These are phyloP conservation scores for Taphrina wiesneri DNA, from an alignment of 1,139 yeast species.

Conservation along the genomic window DNA sequence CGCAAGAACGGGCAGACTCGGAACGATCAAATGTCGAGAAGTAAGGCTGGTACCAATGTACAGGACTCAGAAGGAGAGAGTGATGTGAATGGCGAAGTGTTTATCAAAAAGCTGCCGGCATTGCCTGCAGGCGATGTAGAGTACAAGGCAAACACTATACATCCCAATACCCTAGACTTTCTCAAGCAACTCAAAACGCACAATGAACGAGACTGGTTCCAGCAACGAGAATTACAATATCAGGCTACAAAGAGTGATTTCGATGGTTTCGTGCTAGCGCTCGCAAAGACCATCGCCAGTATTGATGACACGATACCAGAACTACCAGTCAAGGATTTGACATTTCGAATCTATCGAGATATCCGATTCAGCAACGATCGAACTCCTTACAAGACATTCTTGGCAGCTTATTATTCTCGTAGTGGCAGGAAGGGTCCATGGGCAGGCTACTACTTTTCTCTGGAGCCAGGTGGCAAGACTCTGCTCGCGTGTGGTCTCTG, in stretches of 20 bases:
- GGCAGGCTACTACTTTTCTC: slow-evolving; percentile 41
- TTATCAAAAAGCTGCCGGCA: slow-evolving; percentile 34
- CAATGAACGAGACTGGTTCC: slow-evolving; percentile 42
- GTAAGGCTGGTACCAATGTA: background rate
- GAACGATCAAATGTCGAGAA: background rate
- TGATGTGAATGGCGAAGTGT: slow-evolving; percentile 16
- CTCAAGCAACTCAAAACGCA: slow-evolving; percentile 37
- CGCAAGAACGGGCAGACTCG: background rate
- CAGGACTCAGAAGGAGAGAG: background rate
- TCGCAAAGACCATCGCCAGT: slow-evolving; percentile 33
- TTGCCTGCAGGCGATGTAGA: slow-evolving; percentile 35
- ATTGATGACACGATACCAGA: slow-evolving; percentile 40
- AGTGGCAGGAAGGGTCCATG: slow-evolving; percentile 41
- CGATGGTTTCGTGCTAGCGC: slow-evolving; percentile 39
- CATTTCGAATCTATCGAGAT: slow-evolving; percentile 41
- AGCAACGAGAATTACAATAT: slow-evolving; percentile 40
- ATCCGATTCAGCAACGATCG: slow-evolving; percentile 40
- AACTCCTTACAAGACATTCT: slow-evolving; percentile 41
- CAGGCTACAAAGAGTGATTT: slow-evolving; percentile 40
- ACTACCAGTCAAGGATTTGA: slow-evolving; percentile 39
- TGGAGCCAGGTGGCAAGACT: slow-evolving; percentile 38
- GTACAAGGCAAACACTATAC: slow-evolving; percentile 36
- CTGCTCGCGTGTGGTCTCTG: slow-evolving; percentile 37
- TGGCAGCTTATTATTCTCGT: slow-evolving; percentile 40
- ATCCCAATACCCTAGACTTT: slow-evolving; percentile 40